A percentile compares a stretch with the other conserved stretches of the same genome.
Evolutionary conservation across 805 yeast genomes (phyloP).

Genomic region (Candida corydali): DNA sequence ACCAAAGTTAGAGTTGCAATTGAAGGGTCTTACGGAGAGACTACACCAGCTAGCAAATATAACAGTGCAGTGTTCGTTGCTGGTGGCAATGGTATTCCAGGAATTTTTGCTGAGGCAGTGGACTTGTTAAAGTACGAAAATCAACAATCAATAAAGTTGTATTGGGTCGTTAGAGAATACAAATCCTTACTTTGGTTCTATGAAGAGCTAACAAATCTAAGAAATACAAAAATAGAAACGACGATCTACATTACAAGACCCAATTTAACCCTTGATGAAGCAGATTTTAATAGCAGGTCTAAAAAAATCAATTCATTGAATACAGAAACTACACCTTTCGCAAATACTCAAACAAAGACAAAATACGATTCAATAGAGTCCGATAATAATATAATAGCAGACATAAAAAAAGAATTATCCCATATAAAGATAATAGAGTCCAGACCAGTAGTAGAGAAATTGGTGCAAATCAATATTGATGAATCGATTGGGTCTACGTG

Average conservation of each 20-base stretch:
- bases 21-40: constrained; percentile 38
- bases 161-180: constrained; percentile 62
- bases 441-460: constrained; percentile 43
- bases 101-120: constrained; percentile 33
- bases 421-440: constrained; percentile 39
- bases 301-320: not conserved
- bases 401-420: constrained; percentile 17
- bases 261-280: constrained; percentile 15
- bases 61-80: constrained; percentile 32
- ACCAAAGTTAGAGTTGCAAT: constrained; percentile 28
- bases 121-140: constrained; percentile 12
- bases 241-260: constrained; percentile 27
- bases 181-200: constrained; percentile 46
- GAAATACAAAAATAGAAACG: constrained; percentile 19
- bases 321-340: not conserved
- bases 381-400: constrained; percentile 14
- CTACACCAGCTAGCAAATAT: constrained; percentile 25
- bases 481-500: constrained; percentile 44
- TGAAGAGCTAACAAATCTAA: constrained; percentile 32
- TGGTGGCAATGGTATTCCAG: constrained; percentile 42
- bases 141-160: constrained; percentile 33
- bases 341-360: not conserved
- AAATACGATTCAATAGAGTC: constrained; percentile 1
- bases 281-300: constrained; percentile 31
- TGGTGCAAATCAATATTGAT: constrained; percentile 35